phyloP scores from a whole-genome alignment of 176 grass and related monocot genomes.

The Carex littledalei region DNA sequence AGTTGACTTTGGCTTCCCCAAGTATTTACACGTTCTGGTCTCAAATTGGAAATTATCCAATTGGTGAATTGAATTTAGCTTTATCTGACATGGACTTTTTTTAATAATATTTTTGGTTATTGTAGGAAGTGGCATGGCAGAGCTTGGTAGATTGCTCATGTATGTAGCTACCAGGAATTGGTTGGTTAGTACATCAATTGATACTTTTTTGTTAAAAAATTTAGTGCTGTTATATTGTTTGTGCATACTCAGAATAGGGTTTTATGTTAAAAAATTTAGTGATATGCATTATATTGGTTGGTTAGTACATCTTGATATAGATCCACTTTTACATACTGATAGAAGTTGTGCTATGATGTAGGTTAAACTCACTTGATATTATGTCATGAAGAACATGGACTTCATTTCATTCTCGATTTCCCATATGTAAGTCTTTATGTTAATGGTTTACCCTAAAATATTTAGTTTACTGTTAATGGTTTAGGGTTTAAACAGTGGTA shows the following conservation, averaged over 20 bases:
- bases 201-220: neutral
- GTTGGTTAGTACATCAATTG: conserved; percentile 40
- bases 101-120: neutral
- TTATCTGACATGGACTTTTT: neutral
- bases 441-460: too few relatives aligned
- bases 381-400: too few relatives aligned
- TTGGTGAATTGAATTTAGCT: neutral
- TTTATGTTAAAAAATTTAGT: too few relatives aligned
- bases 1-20: neutral
- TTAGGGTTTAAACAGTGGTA: too few relatives aligned
- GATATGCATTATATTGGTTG: too few relatives aligned
- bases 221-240: neutral
- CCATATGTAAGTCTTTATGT: too few relatives aligned
- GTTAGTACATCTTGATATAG: neutral
- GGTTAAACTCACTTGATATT: conserved; percentile 48
- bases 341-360: conserved; percentile 34
- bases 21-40: neutral
- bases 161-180: conserved; percentile 70
- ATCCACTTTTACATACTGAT: conserved; percentile 9
- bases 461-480: too few relatives aligned
- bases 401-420: too few relatives aligned
- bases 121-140: conserved; percentile 57
- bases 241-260: neutral
- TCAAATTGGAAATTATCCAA: neutral
- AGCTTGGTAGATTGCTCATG: conserved; percentile 63